Evolutionary conservation across 148 eudicot species (phyloP), one percentile per base, ranked within the genome.

Genomic region (Amaranthus hypochondriacus): DNA sequence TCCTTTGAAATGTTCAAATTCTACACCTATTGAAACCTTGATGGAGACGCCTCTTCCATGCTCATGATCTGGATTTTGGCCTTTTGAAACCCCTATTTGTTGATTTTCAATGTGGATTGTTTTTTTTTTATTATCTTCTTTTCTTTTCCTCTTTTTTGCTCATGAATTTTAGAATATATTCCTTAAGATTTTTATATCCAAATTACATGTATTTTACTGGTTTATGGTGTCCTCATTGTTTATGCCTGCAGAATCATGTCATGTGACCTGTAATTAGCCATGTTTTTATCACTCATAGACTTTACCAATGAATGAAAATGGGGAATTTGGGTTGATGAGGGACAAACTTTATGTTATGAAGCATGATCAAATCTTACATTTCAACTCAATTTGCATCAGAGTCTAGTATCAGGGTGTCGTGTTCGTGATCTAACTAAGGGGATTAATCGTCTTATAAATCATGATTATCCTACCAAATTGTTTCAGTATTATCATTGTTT

Each of bases 91-190:
- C 28, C 59, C 51, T 66, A 49, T 60, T 70, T 79, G 75, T 63
- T 50, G 52, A 57, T 70, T 68, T 14, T 65, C n/a, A 48, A 56
- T 39, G 28, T 1, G 59, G 75, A 72, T 62, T 77, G 80, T 68
- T 76, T 76, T 58, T 76, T 58, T 18, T 69, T 77, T 73, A 71
- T 75, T 68, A 69, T 73, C 71, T 50, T 73, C 56, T 5, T 75
- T 54, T 65, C 42, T 46, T 7, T 50, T 63, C 47, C 10, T 63
- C 49, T 70, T 56, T 66, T 61, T 76, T 69, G 61, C 51, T 54
- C 59, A 61, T 43, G 53, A 46, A 62, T 48, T 59, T 5, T 39
- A 54, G 81, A 81, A 77, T 81, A 65, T n/a, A 73, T 81, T 78
- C 81, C 58, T 39, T 56, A 48, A 47, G 39, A 28, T 28, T 28